Evolutionary conservation across 2,329 filamentous ascomycete species (phyloP).

Genomic region (Colletotrichum sp.): DNA sequence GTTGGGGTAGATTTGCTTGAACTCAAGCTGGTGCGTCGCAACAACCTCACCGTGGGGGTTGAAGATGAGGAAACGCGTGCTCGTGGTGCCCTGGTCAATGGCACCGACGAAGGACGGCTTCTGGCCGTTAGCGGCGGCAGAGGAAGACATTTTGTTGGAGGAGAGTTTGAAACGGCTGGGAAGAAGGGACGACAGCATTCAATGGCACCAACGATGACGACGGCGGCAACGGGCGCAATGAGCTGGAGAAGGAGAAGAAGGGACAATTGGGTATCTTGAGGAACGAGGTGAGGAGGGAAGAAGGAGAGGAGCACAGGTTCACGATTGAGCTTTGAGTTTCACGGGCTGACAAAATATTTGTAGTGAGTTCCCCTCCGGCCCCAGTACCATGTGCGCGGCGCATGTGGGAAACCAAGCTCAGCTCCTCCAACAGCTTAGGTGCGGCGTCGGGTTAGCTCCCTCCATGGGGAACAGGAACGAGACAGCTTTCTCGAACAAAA

Average conservation of each 20-base stretch:
- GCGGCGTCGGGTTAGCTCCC: constrained; percentile 18
- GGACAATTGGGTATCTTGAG: constrained; percentile 8
- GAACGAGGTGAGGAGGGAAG: background rate
- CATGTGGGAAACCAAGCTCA: constrained; percentile 4
- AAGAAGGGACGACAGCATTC: constrained; percentile 29
- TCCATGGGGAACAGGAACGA: constrained; percentile 9
- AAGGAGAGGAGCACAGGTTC: background rate
- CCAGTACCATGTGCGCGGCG: background rate
- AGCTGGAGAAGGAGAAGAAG: background rate
- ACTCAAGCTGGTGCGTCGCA: constrained; percentile 77
- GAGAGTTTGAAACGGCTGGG: constrained; percentile 22
- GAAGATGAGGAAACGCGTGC: constrained; percentile 80
- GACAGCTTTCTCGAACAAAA: constrained; percentile 16
- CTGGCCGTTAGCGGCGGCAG: constrained; percentile 34
- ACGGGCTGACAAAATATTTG: constrained; percentile 23
- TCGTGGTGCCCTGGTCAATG: constrained; percentile 83
- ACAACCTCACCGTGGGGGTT: constrained; percentile 72
- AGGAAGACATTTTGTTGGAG: constrained; percentile 34
- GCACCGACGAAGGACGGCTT: constrained; percentile 67
- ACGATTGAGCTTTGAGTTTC: constrained; percentile 1
- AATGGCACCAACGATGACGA: background rate
- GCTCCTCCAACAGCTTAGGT: background rate
- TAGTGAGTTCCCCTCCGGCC: background rate
- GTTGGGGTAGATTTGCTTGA: constrained; percentile 75
- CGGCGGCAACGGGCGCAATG: background rate